These are phyloP conservation scores for Lactarius akahatsu DNA, from an alignment of 768 basidiomycete species.

Conservation along the genomic window DNA sequence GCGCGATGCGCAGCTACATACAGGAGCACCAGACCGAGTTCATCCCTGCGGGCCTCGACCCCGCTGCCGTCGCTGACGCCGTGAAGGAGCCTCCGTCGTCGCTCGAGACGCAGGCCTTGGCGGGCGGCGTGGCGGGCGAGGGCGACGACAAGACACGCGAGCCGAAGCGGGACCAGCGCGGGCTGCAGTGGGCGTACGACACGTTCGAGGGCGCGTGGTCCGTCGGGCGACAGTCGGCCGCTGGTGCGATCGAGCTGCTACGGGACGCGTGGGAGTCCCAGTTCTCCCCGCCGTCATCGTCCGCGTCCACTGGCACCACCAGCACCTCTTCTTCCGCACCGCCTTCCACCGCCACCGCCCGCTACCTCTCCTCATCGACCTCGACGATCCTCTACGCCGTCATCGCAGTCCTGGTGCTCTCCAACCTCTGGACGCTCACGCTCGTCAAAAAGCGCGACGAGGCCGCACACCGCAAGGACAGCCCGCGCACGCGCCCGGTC, in stretches of 20 bases:
- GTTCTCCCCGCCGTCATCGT: conserved; percentile 28
- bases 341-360: not conserved
- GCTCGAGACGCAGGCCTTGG: conserved; percentile 22
- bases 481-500: conserved; percentile 47
- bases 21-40: conserved; percentile 88
- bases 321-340: too few relatives aligned
- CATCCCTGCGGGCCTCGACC: conserved; percentile 75
- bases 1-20: conserved; percentile 86
- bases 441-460: conserved; percentile 50
- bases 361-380: conserved; percentile 42
- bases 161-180: conserved; percentile 65
- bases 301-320: not conserved
- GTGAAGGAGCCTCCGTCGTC: conserved; percentile 38
- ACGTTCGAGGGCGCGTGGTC: conserved; percentile 74
- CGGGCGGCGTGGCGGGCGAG: conserved; percentile 23
- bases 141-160: conserved; percentile 58
- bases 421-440: conserved; percentile 71
- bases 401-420: conserved; percentile 69
- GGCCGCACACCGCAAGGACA: conserved; percentile 44
- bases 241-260: conserved; percentile 73
- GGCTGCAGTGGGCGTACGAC: conserved; percentile 86
- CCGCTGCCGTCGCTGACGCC: conserved; percentile 49
- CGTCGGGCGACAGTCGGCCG: conserved; percentile 69
- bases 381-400: conserved; percentile 72
- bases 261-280: conserved; percentile 73